phyloP scores from a whole-genome alignment of 768 basidiomycete species.

The Lactarius sanguifluus region DNA sequence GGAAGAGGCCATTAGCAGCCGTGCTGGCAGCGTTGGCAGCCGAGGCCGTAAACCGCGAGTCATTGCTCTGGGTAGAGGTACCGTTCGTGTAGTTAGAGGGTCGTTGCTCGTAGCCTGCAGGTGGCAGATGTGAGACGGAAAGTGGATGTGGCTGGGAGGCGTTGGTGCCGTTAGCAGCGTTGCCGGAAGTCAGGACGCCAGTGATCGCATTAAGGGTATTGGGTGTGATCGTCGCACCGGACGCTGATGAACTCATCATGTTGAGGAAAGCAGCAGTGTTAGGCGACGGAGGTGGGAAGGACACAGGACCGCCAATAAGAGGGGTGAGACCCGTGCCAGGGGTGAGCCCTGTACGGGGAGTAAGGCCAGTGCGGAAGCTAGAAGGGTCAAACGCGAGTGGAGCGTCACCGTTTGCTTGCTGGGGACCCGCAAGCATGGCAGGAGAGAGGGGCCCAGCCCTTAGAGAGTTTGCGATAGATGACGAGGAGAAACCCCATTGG shows the following conservation, averaged over 20 bases:
- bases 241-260: constrained; percentile 63
- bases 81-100: constrained; percentile 29
- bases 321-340: constrained; percentile 84
- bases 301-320: constrained; percentile 67
- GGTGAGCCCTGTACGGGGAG: constrained; percentile 82
- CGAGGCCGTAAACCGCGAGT: constrained; percentile 37
- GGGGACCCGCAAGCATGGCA: constrained; percentile 92
- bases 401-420: constrained; percentile 43
- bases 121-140: constrained; percentile 37
- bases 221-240: constrained; percentile 56
- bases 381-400: constrained; percentile 63
- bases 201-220: constrained; percentile 76
- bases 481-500: constrained; percentile 60
- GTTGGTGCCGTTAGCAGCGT: constrained; percentile 57
- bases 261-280: constrained; percentile 91
- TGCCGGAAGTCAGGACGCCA: constrained; percentile 64
- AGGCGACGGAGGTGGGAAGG: constrained; percentile 82
- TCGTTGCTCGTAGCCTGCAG: constrained; percentile 27
- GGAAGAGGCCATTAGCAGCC: constrained; percentile 90
- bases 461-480: constrained; percentile 69
- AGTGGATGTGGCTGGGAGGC: constrained; percentile 46
- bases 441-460: constrained; percentile 93
- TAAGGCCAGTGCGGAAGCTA: constrained; percentile 82
- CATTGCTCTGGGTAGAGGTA: constrained; percentile 15
- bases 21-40: constrained; percentile 61